Evolutionary conservation across 1,284 basidiomycete genomes (phyloP).

Genomic region (Ceratobasidium sp.): DNA sequence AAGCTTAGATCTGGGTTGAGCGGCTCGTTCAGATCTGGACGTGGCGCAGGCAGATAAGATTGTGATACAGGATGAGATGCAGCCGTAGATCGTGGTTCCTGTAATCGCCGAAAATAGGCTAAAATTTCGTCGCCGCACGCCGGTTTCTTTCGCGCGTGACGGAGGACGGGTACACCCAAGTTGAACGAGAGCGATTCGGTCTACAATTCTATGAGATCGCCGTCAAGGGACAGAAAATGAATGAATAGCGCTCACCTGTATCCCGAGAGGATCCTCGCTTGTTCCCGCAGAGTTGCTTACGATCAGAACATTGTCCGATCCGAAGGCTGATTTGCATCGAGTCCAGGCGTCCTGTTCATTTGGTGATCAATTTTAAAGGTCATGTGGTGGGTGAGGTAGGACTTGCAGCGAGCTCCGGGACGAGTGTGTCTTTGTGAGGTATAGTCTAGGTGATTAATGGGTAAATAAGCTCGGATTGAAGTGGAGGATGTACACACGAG

Average conservation of each 20-base stretch:
- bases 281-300: slow-evolving; percentile 96
- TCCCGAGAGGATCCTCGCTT: slow-evolving; percentile 75
- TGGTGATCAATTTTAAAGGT: slow-evolving; percentile 12
- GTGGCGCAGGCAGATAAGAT: slow-evolving; percentile 14
- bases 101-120: slow-evolving; percentile 61
- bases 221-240: not conserved
- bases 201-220: slow-evolving; percentile 57
- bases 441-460: slow-evolving; percentile 64
- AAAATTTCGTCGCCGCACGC: slow-evolving; percentile 76
- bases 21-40: slow-evolving; percentile 30
- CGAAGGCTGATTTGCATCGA: slow-evolving; percentile 77
- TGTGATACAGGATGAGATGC: slow-evolving; percentile 44
- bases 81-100: not conserved
- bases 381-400: not conserved
- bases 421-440: slow-evolving; percentile 75
- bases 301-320: slow-evolving; percentile 81
- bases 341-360: slow-evolving; percentile 75
- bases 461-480: not conserved
- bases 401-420: slow-evolving; percentile 74
- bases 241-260: slow-evolving; percentile 70
- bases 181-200: slow-evolving; percentile 85
- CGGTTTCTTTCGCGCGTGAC: slow-evolving; percentile 81
- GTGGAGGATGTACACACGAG: slow-evolving; percentile 66
- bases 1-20: no score
- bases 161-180: slow-evolving; percentile 83